A percentile compares a stretch with the other conserved stretches of the same genome.
phyloP scores from a whole-genome alignment of 108 stramenopile species.

The Discostella stelligeroides region DNA sequence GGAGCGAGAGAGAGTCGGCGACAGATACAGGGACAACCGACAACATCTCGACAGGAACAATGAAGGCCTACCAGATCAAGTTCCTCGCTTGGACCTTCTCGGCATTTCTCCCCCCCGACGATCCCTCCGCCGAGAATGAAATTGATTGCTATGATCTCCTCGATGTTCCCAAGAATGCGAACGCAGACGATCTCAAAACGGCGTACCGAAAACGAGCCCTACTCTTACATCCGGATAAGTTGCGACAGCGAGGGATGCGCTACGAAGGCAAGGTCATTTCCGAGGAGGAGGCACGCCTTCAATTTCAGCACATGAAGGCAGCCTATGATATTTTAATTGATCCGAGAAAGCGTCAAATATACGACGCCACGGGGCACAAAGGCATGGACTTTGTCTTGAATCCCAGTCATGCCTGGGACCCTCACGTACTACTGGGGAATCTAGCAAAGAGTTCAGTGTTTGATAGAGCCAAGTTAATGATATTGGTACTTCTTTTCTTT shows the following conservation, averaged over 20 bases:
- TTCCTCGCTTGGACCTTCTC: conserved; percentile 62
- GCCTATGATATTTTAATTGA: conserved; percentile 71
- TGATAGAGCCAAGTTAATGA: conserved; percentile 67
- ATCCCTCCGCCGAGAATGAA: conserved; percentile 36
- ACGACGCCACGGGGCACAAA: conserved; percentile 50
- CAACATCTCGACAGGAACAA: too few relatives aligned
- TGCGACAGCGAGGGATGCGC: conserved; percentile 72
- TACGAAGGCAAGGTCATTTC: conserved; percentile 41
- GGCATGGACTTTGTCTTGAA: conserved; percentile 49
- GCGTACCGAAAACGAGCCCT: conserved; percentile 79
- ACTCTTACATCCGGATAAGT: conserved; percentile 81
- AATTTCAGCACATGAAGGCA: conserved; percentile 78
- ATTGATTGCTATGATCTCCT: conserved; percentile 72
- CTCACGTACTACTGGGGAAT: conserved; percentile 65
- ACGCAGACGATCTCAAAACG: conserved; percentile 73
- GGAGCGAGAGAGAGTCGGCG: too few relatives aligned
- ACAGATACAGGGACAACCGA: too few relatives aligned
- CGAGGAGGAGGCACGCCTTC: conserved; percentile 62
- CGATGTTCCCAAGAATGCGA: conserved; percentile 53
- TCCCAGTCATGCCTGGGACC: conserved; percentile 54
- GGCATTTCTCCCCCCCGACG: conserved; percentile 68
- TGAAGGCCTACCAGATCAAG: conserved; percentile 55
- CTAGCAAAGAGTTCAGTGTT: conserved; percentile 50
- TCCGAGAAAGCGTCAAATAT: conserved; percentile 59
- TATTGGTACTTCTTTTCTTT: conserved; percentile 46